A percentile compares a stretch with the other conserved stretches of the same genome.
Evolutionary conservation across 176 grass and related monocot species (phyloP).

Genomic region (Aegilops longissima): DNA sequence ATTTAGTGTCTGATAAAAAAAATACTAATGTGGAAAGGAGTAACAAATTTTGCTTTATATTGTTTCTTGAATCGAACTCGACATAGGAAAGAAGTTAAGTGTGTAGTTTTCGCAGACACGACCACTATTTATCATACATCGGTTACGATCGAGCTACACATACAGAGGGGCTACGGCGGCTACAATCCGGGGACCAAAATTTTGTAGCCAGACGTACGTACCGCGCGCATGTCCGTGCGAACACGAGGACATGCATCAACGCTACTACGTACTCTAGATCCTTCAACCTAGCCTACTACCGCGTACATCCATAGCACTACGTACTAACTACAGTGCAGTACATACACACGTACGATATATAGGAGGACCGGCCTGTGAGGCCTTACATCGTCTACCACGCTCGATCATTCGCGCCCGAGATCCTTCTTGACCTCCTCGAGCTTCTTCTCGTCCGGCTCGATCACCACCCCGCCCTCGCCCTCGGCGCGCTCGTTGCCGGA

Average conservation of each 20-base stretch:
- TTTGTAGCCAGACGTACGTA: constrained; percentile 13
- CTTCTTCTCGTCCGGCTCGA: constrained; percentile 32
- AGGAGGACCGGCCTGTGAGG: not conserved
- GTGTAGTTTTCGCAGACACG: no score
- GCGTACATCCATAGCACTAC: no score
- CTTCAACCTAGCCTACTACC: not conserved
- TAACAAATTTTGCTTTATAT: no score
- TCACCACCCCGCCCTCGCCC: not conserved
- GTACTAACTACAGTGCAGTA: no score
- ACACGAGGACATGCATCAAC: not conserved
- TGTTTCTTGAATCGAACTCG: no score
- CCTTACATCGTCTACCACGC: not conserved
- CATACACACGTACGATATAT: no score
- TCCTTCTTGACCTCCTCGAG: constrained; percentile 13
- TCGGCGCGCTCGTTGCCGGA: constrained; percentile 32
- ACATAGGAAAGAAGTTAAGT: no score
- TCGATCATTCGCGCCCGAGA: not conserved
- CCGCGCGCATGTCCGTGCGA: not conserved
- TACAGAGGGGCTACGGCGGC: not conserved
- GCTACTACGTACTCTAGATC: not conserved
- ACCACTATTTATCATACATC: not conserved
- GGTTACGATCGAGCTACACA: not conserved
- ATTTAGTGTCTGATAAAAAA: no score
- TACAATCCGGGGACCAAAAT: constrained; percentile 15
- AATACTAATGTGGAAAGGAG: no score